These are phyloP conservation scores for Cutaneotrichosporon cavernicola DNA, from an alignment of 1,284 basidiomycete species.

Conservation along the genomic window DNA sequence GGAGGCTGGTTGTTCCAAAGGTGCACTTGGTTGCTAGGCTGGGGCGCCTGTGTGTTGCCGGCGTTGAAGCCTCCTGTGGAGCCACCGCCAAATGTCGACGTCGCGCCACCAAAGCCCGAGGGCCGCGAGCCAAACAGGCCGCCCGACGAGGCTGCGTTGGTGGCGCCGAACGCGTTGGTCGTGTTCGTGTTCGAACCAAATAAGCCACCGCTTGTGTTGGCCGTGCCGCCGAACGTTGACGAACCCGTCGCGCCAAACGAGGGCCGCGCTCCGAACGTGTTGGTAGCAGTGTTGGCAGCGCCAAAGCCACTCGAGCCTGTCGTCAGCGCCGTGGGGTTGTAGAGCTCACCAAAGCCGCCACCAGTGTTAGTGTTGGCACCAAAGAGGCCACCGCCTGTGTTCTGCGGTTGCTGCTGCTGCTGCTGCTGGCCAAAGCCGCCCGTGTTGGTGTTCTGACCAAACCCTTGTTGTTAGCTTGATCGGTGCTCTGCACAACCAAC, in stretches of 20 bases:
- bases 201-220: constrained; percentile 58
- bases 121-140: constrained; percentile 36
- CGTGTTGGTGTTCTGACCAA: constrained; percentile 27
- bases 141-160: constrained; percentile 18
- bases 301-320: constrained; percentile 20
- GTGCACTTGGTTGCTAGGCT: constrained; percentile 31
- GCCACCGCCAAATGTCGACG: constrained; percentile 29
- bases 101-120: constrained; percentile 28
- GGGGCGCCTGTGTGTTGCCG: not conserved
- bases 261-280: constrained; percentile 40
- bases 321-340: not conserved
- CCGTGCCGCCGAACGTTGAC: constrained; percentile 48
- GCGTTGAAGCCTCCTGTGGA: constrained; percentile 28
- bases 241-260: constrained; percentile 42
- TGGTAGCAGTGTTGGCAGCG: constrained; percentile 22
- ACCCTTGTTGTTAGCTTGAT: constrained; percentile 7
- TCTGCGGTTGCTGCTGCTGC: constrained; percentile 58
- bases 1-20: constrained; percentile 30
- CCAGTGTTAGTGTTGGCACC: constrained; percentile 35
- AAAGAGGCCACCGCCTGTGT: constrained; percentile 58
- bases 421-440: constrained; percentile 45
- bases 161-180: constrained; percentile 31
- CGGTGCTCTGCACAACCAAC: not conserved
- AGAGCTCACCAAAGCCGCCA: constrained; percentile 36
- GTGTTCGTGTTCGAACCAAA: constrained; percentile 34